phyloP scores from a whole-genome alignment of 2,329 filamentous ascomycete genomes.

The Ascochyta koolunga region DNA sequence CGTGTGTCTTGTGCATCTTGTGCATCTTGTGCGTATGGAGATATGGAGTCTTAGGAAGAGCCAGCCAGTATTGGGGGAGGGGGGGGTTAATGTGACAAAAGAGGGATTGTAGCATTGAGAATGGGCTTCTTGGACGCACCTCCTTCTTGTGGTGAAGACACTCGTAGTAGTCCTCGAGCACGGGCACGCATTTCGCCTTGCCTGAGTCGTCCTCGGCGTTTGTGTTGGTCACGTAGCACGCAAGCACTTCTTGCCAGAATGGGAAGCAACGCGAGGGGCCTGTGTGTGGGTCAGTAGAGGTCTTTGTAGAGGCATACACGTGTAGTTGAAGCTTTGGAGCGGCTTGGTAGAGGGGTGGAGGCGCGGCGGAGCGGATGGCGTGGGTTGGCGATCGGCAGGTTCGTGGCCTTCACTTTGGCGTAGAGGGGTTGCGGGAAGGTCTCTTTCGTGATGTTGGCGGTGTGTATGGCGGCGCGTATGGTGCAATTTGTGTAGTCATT shows the following conservation, averaged over 20 bases:
- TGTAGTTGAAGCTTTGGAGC: neutral
- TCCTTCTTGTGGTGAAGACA: conserved; percentile 99
- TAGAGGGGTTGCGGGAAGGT: neutral
- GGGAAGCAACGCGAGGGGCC: conserved; percentile 87
- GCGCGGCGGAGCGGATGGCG: neutral
- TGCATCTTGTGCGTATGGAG: too few species aligned
- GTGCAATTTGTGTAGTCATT: neutral
- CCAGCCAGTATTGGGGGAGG: too few species aligned
- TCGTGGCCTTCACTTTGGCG: neutral
- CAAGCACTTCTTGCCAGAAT: conserved; percentile 99
- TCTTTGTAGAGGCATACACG: neutral
- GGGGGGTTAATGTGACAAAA: too few species aligned
- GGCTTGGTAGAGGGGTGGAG: neutral
- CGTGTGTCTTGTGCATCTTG: too few species aligned
- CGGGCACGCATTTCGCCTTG: conserved; percentile 84
- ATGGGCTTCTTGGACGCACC: conserved; percentile 61
- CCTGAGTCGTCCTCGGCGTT: conserved; percentile 76
- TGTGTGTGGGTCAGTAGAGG: conserved; percentile 41
- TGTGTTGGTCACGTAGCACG: conserved; percentile 97
- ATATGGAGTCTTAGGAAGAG: neutral
- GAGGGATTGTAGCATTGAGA: too few species aligned
- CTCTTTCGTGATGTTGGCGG: neutral
- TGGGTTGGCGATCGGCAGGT: neutral
- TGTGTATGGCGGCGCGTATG: neutral
- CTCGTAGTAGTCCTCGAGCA: conserved; percentile 97